Base-by-base conservation (phyloP, 768 basidiomycete genomes). In the Podaxis sp. region DNA sequence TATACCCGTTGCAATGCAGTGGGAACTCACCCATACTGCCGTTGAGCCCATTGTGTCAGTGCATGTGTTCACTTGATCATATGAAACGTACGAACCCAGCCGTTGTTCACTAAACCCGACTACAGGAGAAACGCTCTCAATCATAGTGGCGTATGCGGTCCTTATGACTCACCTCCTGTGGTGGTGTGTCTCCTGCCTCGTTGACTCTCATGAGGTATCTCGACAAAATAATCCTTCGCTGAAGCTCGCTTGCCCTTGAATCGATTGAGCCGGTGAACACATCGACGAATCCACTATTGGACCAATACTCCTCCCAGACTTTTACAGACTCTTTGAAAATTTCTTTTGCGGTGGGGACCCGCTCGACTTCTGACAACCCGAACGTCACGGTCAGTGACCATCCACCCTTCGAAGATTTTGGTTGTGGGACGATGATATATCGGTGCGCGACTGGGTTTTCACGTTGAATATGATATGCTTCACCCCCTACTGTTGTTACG, bases 171-270 rank as follows among this genome's bases (percentile, higher is more conserved):
- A 84, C 84, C 77, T 87, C 85, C 66, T 87, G 86, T 4, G 84
- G 82, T 2, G 84, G 84, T 12, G 71, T 74, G 67, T 83, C 78
- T 0, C 83, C 83, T 4, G 84, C 86, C 67, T 83, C 84, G 64
- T 87, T 87, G 9, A 86, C 83, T 28, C 81, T 75, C 78, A 86
- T 78, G 62, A 85, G 71, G 69, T 86, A 86, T 46, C 83, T 75
- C 39, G 83, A 84, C 40, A 85, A 67, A 49, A 86, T 80, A 42
- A 86, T 83, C 42, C 85, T 75, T 58, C 85, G 72, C 68, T 87
- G 86, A 58, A 87, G 70, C 61, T 86, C 84, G 24, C 80, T 75
- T 15, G 84, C 85, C 12, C 83, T 74, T 0, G 79, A 40, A 68
- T 85, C 82, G 0, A 73, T 79, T 4, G 83, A 84, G 0, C 78